phyloP scores from a whole-genome alignment of 768 basidiomycete genomes.

The Lyophyllum semitale region DNA sequence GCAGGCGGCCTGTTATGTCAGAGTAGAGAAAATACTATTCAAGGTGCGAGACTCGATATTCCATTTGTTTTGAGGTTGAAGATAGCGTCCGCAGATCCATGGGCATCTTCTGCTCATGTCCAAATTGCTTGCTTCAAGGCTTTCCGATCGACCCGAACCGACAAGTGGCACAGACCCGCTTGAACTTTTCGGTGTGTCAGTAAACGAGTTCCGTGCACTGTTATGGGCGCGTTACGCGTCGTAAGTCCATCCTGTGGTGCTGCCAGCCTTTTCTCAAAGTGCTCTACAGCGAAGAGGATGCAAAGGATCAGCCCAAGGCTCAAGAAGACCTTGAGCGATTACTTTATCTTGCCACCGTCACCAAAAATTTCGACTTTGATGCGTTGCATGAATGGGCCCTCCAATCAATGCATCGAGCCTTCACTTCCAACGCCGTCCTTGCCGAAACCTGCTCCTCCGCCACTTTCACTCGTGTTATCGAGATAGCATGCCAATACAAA shows the following conservation, averaged over 20 bases:
- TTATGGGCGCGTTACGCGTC: constrained; percentile 54
- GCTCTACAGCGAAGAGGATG: constrained; percentile 42
- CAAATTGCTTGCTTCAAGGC: constrained; percentile 16
- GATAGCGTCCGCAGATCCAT: constrained; percentile 21
- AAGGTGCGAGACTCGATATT: constrained; percentile 36
- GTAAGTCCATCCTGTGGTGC: constrained; percentile 34
- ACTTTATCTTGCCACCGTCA: constrained; percentile 45
- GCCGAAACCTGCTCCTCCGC: constrained; percentile 36
- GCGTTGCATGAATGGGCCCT: constrained; percentile 47
- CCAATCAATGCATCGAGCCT: constrained; percentile 31
- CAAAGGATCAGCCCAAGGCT: constrained; percentile 40
- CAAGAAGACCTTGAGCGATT: constrained; percentile 43
- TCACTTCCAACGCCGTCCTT: constrained; percentile 24
- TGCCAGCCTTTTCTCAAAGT: background rate
- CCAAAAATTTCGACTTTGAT: constrained; percentile 50
- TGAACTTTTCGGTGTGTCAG: constrained; percentile 40
- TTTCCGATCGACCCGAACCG: constrained; percentile 11
- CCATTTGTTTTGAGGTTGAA: background rate
- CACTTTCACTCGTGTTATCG: constrained; percentile 30
- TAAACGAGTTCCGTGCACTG: constrained; percentile 51
- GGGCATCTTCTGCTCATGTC: constrained; percentile 22
- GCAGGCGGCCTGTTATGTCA: constrained; percentile 42
- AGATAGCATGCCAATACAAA: constrained; percentile 26
- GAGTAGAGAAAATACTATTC: constrained; percentile 47
- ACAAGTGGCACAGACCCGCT: constrained; percentile 39